Base-by-base conservation (phyloP, 257 asterid genomes). In the Capsicum pubescens region DNA sequence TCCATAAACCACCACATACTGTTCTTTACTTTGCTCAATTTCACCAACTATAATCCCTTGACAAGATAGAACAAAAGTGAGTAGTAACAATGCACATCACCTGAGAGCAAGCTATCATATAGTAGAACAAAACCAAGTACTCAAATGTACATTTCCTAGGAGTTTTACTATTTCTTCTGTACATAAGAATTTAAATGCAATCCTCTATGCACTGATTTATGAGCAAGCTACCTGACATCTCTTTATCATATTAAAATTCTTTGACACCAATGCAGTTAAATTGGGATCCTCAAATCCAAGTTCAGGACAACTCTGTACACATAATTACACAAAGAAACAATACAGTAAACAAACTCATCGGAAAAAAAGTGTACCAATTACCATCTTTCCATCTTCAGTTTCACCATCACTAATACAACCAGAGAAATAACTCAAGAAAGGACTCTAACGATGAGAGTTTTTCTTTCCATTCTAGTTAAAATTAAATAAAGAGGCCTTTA, bases 221-320 rank as follows among this genome's bases (percentile, higher is more conserved):
- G 89, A 74, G 57, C 99, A 93, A 83, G 93, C 50, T 77, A 93
- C 86, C 90, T 93, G 97, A 78, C 97, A 90, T 83, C 88, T 86
- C 86, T 91, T 95, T 39, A 90, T 92, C 89, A 87, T 92, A 86
- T 93, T 98, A 93, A 97, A 87, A 89, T 97, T 93, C 66, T 90
- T 89, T 0, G 95, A 90, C 59, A 97, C 98, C 87, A 68, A 78
- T 19, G 91, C 89, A 2, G 97, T 97, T 86, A 97, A 83, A 87
- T 91, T 97, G 6, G 97, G 98, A 88, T 97, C 98, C 89, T 93
- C 99, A 78, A 85, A 93, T 57, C 97, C 97, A 19, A 93, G 95
- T 86, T 93, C 98, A 16, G 93, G 2, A 97, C 97, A 3, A 87
- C 84, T 85, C 98, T 97, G 93, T 91, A 90, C 67, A 76, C 21